Evolutionary conservation across 164 flowering plant species (phyloP), one percentile per base, ranked within the genome.

Genomic region (Litsea cubeba): DNA sequence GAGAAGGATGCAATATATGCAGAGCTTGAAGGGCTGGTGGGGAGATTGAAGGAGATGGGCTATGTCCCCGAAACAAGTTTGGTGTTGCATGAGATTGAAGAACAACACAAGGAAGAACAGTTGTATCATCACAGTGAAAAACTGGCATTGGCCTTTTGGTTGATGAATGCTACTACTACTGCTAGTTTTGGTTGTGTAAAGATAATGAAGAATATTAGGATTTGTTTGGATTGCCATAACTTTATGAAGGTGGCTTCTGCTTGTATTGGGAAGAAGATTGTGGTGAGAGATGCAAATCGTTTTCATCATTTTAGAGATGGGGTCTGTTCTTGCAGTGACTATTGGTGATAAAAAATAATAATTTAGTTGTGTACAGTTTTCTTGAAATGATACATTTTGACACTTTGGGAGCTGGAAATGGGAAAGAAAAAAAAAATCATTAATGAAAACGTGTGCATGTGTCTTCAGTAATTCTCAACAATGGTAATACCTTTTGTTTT

Each of bases 91-190:
- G 95, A 92, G 65, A 75, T 82, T 32, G 97, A 88, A 75, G 88
- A 86, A 73, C 90, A 88, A 77, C 90, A 89, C 40, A 89, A 89
- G 76, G 88, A 88, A 77, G 88, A 89, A 79, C 88, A 85, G 68
- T 65, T 92, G 72, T 84, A 79, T 76, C 78, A 82, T 76, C 95
- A 92, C 78, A 89, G 97, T 72, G 97, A 92, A 86, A 92, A 90
- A 82, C 81, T 92, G 58, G 95, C 97, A 40, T 80, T 92, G 83
- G 90, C 75, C 1, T 92, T 84, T 83, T 86, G 86, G 18, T 35
- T 87, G 73, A 84, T 86, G 79, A 72, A 65, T 57, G 75, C 71
- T 64, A 69, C 63, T 22, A 62, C 71, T 18, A 0, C 12, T 65
- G 30, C 46, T 67, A 60, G 65, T 50, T 62, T 73, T 12, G 65